A percentile compares a stretch with the other conserved stretches of the same genome.
Conservation (phyloP, 2,329 filamentous ascomycete species). For the Epichloe sp. region DNA sequence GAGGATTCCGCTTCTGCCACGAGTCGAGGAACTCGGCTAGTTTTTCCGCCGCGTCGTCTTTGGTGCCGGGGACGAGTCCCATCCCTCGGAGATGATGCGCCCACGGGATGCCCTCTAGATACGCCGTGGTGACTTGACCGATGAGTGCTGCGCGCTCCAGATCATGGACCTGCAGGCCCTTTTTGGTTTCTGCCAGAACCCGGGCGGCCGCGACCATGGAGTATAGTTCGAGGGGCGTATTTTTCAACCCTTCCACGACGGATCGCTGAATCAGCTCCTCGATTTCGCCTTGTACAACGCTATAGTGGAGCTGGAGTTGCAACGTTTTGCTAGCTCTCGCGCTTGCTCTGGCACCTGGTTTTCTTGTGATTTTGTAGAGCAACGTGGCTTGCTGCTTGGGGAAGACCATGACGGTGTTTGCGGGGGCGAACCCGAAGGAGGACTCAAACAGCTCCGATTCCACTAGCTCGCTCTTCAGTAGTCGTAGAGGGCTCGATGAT, state of each 20-base stretch:
- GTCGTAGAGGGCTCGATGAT: conserved; percentile 56
- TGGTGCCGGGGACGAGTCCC: conserved; percentile 24
- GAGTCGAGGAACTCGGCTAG: conserved; percentile 17
- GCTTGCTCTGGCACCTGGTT: conserved; percentile 24
- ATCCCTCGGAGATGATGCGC: conserved; percentile 36
- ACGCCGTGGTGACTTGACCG: conserved; percentile 35
- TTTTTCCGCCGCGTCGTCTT: conserved; percentile 17
- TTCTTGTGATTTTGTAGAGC: conserved; percentile 63
- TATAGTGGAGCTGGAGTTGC: conserved; percentile 62
- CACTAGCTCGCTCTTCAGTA: conserved; percentile 58
- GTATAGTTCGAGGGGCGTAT: conserved; percentile 31
- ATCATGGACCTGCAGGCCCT: conserved; percentile 32
- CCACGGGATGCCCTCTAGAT: conserved; percentile 35
- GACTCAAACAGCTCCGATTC: conserved; percentile 58
- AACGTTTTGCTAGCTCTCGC: conserved; percentile 30
- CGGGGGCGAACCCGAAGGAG: conserved; percentile 41
- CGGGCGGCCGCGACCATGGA: conserved; percentile 31
- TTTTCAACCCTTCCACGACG: conserved; percentile 25
- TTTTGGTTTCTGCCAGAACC: conserved; percentile 30
- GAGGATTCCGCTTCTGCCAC: conserved; percentile 20
- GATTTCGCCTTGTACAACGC: conserved; percentile 64
- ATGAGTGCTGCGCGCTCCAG: conserved; percentile 44
- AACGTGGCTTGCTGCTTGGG: conserved; percentile 70
- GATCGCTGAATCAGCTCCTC: conserved; percentile 33
- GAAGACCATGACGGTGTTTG: conserved; percentile 51